Conservation (phyloP, 2,329 filamentous ascomycete genomes). For the Beauveria sp. region DNA sequence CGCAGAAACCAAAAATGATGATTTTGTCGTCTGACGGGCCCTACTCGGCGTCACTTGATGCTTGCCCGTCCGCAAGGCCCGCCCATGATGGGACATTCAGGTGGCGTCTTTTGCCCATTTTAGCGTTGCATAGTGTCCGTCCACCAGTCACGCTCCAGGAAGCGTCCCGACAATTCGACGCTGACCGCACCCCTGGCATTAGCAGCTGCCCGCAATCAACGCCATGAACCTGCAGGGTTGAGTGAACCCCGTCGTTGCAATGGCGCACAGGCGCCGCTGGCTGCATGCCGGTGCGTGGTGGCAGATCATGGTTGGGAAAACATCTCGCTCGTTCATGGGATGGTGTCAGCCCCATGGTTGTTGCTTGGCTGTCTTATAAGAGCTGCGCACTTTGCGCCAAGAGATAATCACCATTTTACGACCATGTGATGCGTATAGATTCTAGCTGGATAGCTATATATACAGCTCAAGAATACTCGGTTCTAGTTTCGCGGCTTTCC, state of each 20-base stretch:
- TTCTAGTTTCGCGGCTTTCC: neutral
- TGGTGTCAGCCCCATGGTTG: slow-evolving; percentile 3
- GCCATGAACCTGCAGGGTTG: slow-evolving; percentile 1
- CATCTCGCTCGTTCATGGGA: neutral
- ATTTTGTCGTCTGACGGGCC: slow-evolving; percentile 9
- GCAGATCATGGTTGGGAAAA: neutral
- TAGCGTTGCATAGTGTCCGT: neutral
- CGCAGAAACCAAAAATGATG: neutral
- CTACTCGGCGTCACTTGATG: slow-evolving; percentile 11
- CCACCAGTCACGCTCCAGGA: slow-evolving; percentile 7
- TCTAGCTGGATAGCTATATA: neutral
- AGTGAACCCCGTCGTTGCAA: neutral
- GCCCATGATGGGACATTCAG: neutral
- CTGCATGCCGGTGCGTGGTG: neutral
- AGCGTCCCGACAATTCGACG: neutral
- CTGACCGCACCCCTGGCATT: slow-evolving; percentile 1
- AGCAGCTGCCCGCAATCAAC: neutral
- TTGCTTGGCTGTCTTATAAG: slow-evolving; percentile 1
- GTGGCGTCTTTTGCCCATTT: neutral
- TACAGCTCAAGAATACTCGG: neutral
- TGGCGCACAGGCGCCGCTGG: neutral
- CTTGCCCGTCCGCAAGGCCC: neutral
- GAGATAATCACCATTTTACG: neutral
- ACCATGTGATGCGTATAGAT: slow-evolving; percentile 4
- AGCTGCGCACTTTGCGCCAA: neutral